Base-by-base conservation (phyloP, 2,329 filamentous ascomycete species). In the Aspergillus puulaauensis region DNA sequence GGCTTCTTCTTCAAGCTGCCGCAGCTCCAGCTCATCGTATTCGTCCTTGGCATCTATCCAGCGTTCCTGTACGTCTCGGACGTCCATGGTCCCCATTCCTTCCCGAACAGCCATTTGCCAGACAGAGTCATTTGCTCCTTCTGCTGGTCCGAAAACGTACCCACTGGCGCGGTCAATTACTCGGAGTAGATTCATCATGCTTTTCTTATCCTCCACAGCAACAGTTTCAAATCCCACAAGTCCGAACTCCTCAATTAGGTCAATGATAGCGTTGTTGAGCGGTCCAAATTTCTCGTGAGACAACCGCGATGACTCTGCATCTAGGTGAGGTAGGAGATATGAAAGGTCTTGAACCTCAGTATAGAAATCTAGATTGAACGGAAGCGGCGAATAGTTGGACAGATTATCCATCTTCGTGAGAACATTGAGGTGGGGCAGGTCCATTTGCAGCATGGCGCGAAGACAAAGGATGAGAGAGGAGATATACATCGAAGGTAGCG, bases 381-480 rank as follows among this genome's bases (percentile, higher is more conserved):
- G 91, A 0, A 99, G 82, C 24, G 90, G 86, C 47, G 91, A 88
- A 70, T 96, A 97, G 52, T 89, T 86, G 37, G 87, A 81, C 54
- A 99, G 82, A 71, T 97, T 97, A 77, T 99, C 95, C 77, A 99
- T 96, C 78, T 99, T 99, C 57, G 93, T 97, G 24, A 99, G 84
- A 61, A 99, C 90, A 70, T 99, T 99, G 65, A 99, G 82, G 71
- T 97, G 91, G 1, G 95, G 92, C 61, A 98, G 89, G 70, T 98
- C 95, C 84, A 99, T 93, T 77, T 98, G 95, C 53, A 99, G 86
- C 93, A 99, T 99, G 67, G 91, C 93, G 64, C 95, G 89, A 63
- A 99, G 86, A 55, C 92, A 93, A 23, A 99, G 87, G 56, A 99
- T 87, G 57, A 99, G 83, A 67, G 96, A 95, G 65, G 93, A 96